Evolutionary conservation across 805 yeast species (phyloP).

Genomic region (Candida chauliodis): DNA sequence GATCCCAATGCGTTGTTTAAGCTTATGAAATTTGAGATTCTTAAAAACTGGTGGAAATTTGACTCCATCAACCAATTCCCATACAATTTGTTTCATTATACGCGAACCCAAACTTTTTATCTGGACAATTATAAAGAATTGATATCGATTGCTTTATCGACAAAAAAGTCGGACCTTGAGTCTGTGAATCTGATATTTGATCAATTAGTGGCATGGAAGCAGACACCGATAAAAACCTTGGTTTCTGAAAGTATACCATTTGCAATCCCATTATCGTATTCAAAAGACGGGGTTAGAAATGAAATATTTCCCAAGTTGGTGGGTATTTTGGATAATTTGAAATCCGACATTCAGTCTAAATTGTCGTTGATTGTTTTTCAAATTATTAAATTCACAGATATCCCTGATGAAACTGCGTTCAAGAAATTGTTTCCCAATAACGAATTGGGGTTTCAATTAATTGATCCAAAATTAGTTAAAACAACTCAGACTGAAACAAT

Average conservation of each 20-base stretch:
- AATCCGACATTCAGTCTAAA: conserved; percentile 20
- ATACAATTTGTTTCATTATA: conserved; percentile 34
- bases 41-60: conserved; percentile 44
- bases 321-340: conserved; percentile 15
- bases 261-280: conserved; percentile 43
- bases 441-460: conserved; percentile 3
- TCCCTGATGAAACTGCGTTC: conserved; percentile 25
- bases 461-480: background rate
- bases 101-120: conserved; percentile 25
- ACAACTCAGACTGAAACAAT: conserved; percentile 11
- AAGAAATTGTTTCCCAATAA: conserved; percentile 1
- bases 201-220: conserved; percentile 15
- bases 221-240: conserved; percentile 15
- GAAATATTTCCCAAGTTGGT: conserved; percentile 21
- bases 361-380: conserved; percentile 32
- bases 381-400: conserved; percentile 38
- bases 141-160: conserved; percentile 30
- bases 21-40: conserved; percentile 28
- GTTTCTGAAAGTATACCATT: conserved; percentile 31
- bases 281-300: conserved; percentile 35
- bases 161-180: conserved; percentile 12
- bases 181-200: conserved; percentile 7
- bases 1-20: conserved; percentile 23
- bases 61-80: conserved; percentile 38
- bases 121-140: conserved; percentile 32